Percentiles rank a stretch among this genome's conserved stretches.
phyloP scores from a whole-genome alignment of 306 rosid species.

The Dalbergia cultrata region DNA sequence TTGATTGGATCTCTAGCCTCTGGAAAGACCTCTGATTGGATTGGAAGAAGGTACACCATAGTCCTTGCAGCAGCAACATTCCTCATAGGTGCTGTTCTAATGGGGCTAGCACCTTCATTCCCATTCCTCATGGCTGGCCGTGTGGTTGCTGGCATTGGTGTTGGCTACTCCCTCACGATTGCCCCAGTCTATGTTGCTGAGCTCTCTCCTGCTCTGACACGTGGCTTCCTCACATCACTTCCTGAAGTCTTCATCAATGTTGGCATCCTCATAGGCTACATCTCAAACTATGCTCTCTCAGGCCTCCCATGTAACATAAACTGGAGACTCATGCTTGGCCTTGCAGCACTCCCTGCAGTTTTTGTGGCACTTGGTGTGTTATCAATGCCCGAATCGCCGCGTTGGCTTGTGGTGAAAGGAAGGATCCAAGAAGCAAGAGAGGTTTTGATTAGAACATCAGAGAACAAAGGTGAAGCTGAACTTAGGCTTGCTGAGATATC shows the following conservation, averaged over 20 bases:
- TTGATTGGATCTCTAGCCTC: slow-evolving; percentile 79
- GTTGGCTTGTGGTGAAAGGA: slow-evolving; percentile 82
- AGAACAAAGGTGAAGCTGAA: slow-evolving; percentile 67
- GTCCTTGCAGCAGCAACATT: slow-evolving; percentile 71
- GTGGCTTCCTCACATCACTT: slow-evolving; percentile 82
- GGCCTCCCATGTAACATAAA: slow-evolving; percentile 51
- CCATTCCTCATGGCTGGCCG: slow-evolving; percentile 68
- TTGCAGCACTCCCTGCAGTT: slow-evolving; percentile 68
- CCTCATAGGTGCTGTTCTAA: slow-evolving; percentile 71
- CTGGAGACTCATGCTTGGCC: slow-evolving; percentile 89
- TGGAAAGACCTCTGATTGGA: slow-evolving; percentile 73
- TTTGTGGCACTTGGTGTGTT: slow-evolving; percentile 64
- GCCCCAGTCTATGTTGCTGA: slow-evolving; percentile 82
- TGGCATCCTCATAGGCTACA: slow-evolving; percentile 76
- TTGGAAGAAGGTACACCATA: slow-evolving; percentile 82
- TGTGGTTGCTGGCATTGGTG: slow-evolving; percentile 77
- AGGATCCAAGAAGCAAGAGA: slow-evolving; percentile 61
- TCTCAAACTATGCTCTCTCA: slow-evolving; percentile 69
- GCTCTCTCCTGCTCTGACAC: slow-evolving; percentile 74
- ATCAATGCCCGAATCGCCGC: slow-evolving; percentile 85
- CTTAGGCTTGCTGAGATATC: slow-evolving; percentile 63
- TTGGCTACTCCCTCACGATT: slow-evolving; percentile 79
- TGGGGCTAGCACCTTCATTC: slow-evolving; percentile 86
- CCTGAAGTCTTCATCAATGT: slow-evolving; percentile 82
- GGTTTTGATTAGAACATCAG: slow-evolving; percentile 65